A percentile compares a stretch with the other conserved stretches of the same genome.
Evolutionary conservation across 768 basidiomycete genomes (phyloP).

Genomic region (Rhodotorula babjevae): DNA sequence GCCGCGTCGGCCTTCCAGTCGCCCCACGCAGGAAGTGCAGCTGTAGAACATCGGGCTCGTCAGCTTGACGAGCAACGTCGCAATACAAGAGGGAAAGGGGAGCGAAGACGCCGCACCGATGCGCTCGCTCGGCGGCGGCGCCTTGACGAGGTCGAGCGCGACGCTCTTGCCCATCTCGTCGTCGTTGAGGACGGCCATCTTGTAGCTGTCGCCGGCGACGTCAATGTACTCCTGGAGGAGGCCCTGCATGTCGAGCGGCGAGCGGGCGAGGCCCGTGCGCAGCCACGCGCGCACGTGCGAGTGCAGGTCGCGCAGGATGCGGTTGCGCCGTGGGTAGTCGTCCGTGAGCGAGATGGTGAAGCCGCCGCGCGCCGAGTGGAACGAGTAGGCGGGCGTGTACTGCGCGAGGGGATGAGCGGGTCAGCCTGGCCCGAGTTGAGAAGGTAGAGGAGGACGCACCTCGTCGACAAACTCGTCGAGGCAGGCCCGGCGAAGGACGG

Average conservation of each 20-base stretch:
- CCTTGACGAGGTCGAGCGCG: conserved; percentile 77
- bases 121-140: conserved; percentile 70
- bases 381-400: conserved; percentile 85
- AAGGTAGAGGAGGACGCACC: conserved; percentile 51
- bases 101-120: conserved; percentile 57
- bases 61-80: conserved; percentile 53
- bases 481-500: conserved; percentile 76
- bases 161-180: conserved; percentile 88
- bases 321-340: conserved; percentile 75
- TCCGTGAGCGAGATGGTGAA: conserved; percentile 77
- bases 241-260: conserved; percentile 86
- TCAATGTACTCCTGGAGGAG: conserved; percentile 89
- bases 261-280: conserved; percentile 73
- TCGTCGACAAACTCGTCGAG: conserved; percentile 89
- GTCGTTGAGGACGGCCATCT: conserved; percentile 59
- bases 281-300: conserved; percentile 77
- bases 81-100: conserved; percentile 36
- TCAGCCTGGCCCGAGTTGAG: no score
- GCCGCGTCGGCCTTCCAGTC: conserved; percentile 72
- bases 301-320: conserved; percentile 71
- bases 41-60: conserved; percentile 39
- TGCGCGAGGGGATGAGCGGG: conserved; percentile 44
- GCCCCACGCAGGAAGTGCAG: conserved; percentile 48
- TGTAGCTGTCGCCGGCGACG: conserved; percentile 43
- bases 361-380: conserved; percentile 68